phyloP scores from a whole-genome alignment of 225 moss, liverwort and hornwort species.

The Marchantia polymorpha region DNA sequence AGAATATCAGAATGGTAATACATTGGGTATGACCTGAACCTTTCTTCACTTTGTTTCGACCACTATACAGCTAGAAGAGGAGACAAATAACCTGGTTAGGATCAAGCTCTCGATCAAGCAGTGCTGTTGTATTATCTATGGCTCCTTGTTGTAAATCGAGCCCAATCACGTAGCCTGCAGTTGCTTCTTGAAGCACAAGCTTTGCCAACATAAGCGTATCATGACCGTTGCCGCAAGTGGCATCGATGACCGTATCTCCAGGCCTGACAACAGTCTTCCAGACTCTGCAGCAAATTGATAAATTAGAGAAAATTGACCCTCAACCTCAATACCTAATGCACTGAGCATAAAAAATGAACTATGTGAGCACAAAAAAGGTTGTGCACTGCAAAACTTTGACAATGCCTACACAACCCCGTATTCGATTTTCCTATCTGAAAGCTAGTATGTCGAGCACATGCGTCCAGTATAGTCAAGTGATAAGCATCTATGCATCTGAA shows the following conservation, averaged over 20 bases:
- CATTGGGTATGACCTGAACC: not conserved
- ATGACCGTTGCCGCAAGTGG: constrained; percentile 89
- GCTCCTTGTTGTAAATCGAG: constrained; percentile 86
- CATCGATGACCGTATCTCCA: constrained; percentile 84
- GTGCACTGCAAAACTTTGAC: no score
- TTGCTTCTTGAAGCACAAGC: constrained; percentile 61
- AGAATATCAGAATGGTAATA: not conserved
- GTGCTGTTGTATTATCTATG: constrained; percentile 60
- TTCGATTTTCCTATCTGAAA: no score
- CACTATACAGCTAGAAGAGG: not conserved
- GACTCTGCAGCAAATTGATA: constrained; percentile 43
- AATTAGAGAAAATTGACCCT: no score
- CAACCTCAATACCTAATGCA: no score
- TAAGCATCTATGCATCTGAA: not conserved
- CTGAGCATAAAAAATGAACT: not conserved
- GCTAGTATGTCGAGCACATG: no score
- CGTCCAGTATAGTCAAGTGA: no score
- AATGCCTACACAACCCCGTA: no score
- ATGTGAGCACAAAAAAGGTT: not conserved
- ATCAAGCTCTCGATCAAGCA: constrained; percentile 65
- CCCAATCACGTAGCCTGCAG: constrained; percentile 67
- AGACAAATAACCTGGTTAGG: constrained; percentile 49
- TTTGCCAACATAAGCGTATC: constrained; percentile 80
- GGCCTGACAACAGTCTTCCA: constrained; percentile 73
- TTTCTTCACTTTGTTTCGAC: not conserved